Percentiles rank a stretch among this genome's conserved stretches.
Conservation (phyloP, 1,284 basidiomycete genomes). For the Cryptococcus wingfieldii region DNA sequence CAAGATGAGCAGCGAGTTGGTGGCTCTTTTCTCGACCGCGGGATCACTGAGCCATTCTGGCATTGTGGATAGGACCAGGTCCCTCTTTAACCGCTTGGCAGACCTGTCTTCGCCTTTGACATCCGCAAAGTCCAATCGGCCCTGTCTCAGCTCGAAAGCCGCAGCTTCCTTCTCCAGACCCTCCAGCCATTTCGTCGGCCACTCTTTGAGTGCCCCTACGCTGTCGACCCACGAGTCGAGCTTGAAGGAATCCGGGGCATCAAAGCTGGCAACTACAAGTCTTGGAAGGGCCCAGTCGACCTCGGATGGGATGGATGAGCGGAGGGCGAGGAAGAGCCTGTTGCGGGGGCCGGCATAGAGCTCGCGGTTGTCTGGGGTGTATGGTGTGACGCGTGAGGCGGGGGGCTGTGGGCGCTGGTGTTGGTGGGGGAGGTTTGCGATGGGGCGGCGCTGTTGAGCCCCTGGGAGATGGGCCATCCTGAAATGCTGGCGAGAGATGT, state of each 20-base stretch:
- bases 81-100: background rate
- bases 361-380: conserved; percentile 23
- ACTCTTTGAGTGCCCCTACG: conserved; percentile 27
- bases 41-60: conserved; percentile 31
- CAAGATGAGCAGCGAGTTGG: conserved; percentile 34
- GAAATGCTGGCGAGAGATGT: too few relatives aligned
- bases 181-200: conserved; percentile 34
- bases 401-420: conserved; percentile 3
- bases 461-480: too few relatives aligned
- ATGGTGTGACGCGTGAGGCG: conserved; percentile 12
- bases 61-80: conserved; percentile 23
- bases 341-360: conserved; percentile 30
- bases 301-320: conserved; percentile 34
- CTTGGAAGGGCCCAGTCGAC: conserved; percentile 44
- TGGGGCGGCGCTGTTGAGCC: conserved; percentile 3
- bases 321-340: conserved; percentile 35
- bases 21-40: conserved; percentile 26
- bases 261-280: conserved; percentile 35
- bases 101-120: background rate
- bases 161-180: conserved; percentile 35
- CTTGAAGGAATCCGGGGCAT: conserved; percentile 30
- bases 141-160: conserved; percentile 2
- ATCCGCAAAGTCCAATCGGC: conserved; percentile 1
- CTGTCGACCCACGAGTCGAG: conserved; percentile 35
- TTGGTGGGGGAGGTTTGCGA: conserved; percentile 11